Percentiles rank a stretch among this genome's conserved stretches.
Evolutionary conservation across 2,329 filamentous ascomycete species (phyloP).

Genomic region (Grosmannia penicillata): DNA sequence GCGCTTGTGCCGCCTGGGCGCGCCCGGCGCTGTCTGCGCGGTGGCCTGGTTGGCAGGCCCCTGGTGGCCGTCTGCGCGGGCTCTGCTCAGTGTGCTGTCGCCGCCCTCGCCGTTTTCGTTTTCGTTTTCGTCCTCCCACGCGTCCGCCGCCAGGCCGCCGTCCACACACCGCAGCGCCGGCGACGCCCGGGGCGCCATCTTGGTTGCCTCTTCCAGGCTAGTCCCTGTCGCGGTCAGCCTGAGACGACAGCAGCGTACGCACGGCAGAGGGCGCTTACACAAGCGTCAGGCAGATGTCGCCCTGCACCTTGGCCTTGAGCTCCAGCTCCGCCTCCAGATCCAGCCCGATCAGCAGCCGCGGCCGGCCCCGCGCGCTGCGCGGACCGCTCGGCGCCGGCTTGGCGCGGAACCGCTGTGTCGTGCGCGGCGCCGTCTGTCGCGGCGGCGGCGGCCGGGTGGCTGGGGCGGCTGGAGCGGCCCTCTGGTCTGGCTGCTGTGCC

Average conservation of each 20-base stretch:
- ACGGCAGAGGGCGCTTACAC: conserved; percentile 38
- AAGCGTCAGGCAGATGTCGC: conserved; percentile 56
- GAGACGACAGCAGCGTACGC: background rate
- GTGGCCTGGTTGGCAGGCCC: background rate
- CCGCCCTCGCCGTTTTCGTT: background rate
- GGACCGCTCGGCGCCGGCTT: too few species aligned
- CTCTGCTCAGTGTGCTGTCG: background rate
- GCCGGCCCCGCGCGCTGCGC: too few species aligned
- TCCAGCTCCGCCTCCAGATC: conserved; percentile 68
- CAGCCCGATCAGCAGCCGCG: conserved; percentile 16
- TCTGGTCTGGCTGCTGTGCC: too few species aligned
- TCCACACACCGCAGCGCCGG: conserved; percentile 7
- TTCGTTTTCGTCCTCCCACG: background rate
- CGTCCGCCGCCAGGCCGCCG: background rate
- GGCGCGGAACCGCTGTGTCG: too few species aligned
- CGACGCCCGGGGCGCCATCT: conserved; percentile 4
- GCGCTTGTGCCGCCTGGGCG: conserved; percentile 1
- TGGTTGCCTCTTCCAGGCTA: conserved; percentile 9
- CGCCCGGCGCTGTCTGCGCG: background rate
- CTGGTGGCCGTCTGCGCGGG: background rate
- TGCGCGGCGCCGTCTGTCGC: too few species aligned
- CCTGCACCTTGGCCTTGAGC: conserved; percentile 65
- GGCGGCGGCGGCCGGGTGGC: too few species aligned
- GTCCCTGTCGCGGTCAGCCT: background rate
- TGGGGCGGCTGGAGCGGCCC: too few species aligned